Percentiles rank a stretch among this genome's conserved stretches.
Evolutionary conservation across 1,139 yeast genomes (phyloP).

Genomic region (Geotrichum macrosporum): DNA sequence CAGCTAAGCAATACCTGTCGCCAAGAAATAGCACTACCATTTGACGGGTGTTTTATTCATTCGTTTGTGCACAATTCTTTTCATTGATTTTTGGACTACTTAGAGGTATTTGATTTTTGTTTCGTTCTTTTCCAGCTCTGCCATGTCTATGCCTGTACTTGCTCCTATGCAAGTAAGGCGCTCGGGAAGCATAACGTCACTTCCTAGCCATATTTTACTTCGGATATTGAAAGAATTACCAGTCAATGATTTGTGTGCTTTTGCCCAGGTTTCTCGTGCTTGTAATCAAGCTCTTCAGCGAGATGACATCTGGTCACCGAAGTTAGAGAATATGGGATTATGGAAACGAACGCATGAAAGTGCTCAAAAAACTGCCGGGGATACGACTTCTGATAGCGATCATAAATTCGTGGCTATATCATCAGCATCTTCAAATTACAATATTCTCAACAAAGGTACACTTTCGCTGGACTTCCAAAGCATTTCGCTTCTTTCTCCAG

Average conservation of each 20-base stretch:
- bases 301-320: conserved; percentile 49
- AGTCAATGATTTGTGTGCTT: conserved; percentile 30
- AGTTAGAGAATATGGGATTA: conserved; percentile 47
- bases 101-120: no score
- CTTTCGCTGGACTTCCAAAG: background rate
- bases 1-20: no score
- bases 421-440: background rate
- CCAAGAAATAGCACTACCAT: no score
- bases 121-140: background rate
- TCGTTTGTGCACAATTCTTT: no score
- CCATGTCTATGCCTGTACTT: conserved; percentile 18
- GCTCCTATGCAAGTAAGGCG: conserved; percentile 12
- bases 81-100: no score
- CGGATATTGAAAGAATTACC: conserved; percentile 23
- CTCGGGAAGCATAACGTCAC: background rate
- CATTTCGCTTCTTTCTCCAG: conserved; percentile 5
- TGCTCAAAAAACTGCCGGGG: background rate
- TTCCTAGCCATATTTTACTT: conserved; percentile 8
- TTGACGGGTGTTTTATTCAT: no score
- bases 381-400: background rate
- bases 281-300: conserved; percentile 38
- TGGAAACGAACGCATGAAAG: conserved; percentile 38
- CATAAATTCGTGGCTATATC: background rate
- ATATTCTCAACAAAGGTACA: background rate
- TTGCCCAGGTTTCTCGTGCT: conserved; percentile 37